Evolutionary conservation across 257 asterid species (phyloP).

Genomic region (Fraxinus anomala): DNA sequence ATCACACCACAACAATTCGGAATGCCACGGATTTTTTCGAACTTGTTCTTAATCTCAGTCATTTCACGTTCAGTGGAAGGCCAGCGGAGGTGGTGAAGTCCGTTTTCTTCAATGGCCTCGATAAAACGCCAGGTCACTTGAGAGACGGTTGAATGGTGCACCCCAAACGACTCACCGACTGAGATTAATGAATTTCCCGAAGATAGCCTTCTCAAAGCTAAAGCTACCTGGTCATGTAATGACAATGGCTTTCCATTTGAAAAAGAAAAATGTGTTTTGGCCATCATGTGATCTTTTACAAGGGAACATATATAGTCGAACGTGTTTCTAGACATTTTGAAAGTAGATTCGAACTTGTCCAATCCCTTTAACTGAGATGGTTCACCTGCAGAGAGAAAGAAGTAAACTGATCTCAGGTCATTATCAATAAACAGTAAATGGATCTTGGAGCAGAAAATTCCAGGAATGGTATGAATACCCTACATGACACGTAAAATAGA

Average conservation of each 20-base stretch:
- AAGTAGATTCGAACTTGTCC: slow-evolving; percentile 51
- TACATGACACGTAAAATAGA: not conserved
- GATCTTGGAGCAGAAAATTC: not conserved
- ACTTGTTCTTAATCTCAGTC: slow-evolving; percentile 47
- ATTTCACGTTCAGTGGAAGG: slow-evolving; percentile 55
- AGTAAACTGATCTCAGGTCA: not conserved
- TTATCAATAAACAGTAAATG: not conserved
- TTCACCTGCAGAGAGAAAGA: slow-evolving; percentile 41
- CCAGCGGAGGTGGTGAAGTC: slow-evolving; percentile 72
- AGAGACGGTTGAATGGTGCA: slow-evolving; percentile 82
- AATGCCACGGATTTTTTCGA: slow-evolving; percentile 66
- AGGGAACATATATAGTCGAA: slow-evolving; percentile 73
- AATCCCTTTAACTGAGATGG: slow-evolving; percentile 44
- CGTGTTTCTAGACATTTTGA: slow-evolving; percentile 65
- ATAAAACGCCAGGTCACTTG: slow-evolving; percentile 93
- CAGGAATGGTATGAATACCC: not conserved
- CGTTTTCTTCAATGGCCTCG: slow-evolving; percentile 73
- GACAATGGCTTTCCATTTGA: slow-evolving; percentile 66
- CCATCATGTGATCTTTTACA: slow-evolving; percentile 67
- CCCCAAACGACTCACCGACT: slow-evolving; percentile 69
- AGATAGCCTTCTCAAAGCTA: slow-evolving; percentile 67
- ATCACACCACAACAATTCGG: slow-evolving; percentile 91
- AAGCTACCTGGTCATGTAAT: slow-evolving; percentile 73
- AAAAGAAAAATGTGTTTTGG: slow-evolving; percentile 60
- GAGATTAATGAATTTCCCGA: slow-evolving; percentile 76